Conservation (phyloP, 495 filamentous ascomycete genomes). For the Aspergillus conjunctus region DNA sequence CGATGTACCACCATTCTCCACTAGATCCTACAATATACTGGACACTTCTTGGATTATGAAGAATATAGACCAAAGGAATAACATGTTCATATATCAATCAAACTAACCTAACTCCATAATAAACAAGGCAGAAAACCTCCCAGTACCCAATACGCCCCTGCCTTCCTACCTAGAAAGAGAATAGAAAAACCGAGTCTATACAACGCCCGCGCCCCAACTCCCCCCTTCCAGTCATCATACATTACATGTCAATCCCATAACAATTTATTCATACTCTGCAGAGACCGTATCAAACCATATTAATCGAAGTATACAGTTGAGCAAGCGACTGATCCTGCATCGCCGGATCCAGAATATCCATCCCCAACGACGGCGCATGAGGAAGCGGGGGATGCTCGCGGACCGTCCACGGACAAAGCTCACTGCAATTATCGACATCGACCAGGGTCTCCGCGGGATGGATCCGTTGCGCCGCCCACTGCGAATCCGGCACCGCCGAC, state of each 20-base stretch:
- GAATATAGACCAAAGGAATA: no score
- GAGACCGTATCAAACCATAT: conserved; percentile 35
- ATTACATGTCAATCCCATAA: conserved; percentile 2
- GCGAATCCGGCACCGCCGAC: conserved; percentile 31
- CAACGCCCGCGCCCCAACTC: conserved; percentile 9
- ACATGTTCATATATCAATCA: no score
- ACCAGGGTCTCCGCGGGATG: conserved; percentile 44
- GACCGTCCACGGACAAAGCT: conserved; percentile 50
- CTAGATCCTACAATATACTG: no score
- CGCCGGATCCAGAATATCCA: conserved; percentile 42
- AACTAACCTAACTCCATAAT: no score
- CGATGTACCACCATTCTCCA: no score
- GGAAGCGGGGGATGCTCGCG: conserved; percentile 44
- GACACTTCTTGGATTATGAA: no score
- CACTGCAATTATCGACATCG: conserved; percentile 45
- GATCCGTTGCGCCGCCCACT: conserved; percentile 42
- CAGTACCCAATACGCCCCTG: not conserved
- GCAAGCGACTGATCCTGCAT: conserved; percentile 41
- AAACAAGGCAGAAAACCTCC: no score
- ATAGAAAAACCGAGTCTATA: not conserved
- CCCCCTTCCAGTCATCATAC: not conserved
- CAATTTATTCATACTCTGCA: no score
- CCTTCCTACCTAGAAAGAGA: not conserved
- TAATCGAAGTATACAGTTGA: conserved; percentile 43
- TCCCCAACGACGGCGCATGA: conserved; percentile 39